A percentile compares a stretch with the other conserved stretches of the same genome.
Evolutionary conservation across 2,329 filamentous ascomycete genomes (phyloP).

Genomic region (Myotisia sp.): DNA sequence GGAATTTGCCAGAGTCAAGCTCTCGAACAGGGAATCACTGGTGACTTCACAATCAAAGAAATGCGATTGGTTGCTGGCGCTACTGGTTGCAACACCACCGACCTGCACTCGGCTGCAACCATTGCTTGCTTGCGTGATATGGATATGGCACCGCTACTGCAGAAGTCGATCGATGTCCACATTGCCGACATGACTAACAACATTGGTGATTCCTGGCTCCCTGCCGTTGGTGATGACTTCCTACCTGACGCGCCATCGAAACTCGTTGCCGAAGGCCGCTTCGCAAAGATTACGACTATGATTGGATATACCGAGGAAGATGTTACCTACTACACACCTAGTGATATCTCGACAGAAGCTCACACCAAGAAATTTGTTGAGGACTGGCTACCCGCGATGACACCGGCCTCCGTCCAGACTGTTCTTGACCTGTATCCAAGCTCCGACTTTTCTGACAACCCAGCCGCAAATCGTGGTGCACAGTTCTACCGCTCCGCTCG

Average conservation of each 20-base stretch:
- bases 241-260: conserved; percentile 2
- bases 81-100: conserved; percentile 31
- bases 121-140: conserved; percentile 36
- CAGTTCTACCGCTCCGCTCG: conserved; percentile 39
- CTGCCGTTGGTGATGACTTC: conserved; percentile 5
- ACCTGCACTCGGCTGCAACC: conserved; percentile 30
- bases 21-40: conserved; percentile 39
- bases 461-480: conserved; percentile 24
- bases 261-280: conserved; percentile 5
- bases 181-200: conserved; percentile 20
- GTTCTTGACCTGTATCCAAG: conserved; percentile 4
- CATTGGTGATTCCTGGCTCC: conserved; percentile 7
- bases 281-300: conserved; percentile 4
- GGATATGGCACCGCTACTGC: conserved; percentile 31
- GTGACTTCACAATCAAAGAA: conserved; percentile 36
- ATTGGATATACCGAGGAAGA: conserved; percentile 8
- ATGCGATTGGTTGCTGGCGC: conserved; percentile 31
- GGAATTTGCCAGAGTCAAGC: conserved; percentile 36
- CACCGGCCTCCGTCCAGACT: background rate
- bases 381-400: background rate
- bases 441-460: conserved; percentile 25
- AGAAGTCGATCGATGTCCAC: conserved; percentile 33
- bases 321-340: conserved; percentile 4
- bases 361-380: conserved; percentile 2
- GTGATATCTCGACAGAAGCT: conserved; percentile 2